Evolutionary conservation across 345 rosid genomes (phyloP).

Genomic region (Corymbia maculata): DNA sequence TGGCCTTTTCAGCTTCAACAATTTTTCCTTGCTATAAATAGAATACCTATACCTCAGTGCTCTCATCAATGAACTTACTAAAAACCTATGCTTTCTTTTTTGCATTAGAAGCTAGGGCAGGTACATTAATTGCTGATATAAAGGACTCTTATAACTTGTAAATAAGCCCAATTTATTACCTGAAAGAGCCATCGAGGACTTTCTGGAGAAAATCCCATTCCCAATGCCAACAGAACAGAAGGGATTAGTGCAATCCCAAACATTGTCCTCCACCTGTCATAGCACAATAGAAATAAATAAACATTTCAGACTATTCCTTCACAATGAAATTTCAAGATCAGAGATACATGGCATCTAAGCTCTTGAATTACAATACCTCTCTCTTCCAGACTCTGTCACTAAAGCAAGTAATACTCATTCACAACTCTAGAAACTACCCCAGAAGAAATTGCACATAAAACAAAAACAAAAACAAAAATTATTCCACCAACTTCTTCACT

Average conservation of each 20-base stretch:
- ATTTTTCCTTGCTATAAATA: constrained; percentile 74
- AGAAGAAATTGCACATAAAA: background rate
- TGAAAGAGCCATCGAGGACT: constrained; percentile 99
- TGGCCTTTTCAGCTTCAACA: constrained; percentile 69
- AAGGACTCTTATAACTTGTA: background rate
- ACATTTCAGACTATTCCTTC: background rate
- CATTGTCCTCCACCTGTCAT: constrained; percentile 97
- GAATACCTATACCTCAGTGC: background rate
- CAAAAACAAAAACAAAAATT: background rate
- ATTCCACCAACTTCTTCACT: background rate
- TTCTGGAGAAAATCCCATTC: constrained; percentile 93
- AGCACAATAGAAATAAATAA: background rate
- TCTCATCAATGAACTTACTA: background rate
- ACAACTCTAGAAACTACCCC: background rate
- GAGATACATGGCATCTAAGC: background rate
- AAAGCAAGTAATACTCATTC: background rate
- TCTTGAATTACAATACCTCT: background rate
- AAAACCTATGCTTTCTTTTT: background rate
- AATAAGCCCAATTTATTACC: constrained; percentile 28
- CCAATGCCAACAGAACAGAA: constrained; percentile 74
- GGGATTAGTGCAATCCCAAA: constrained; percentile 80
- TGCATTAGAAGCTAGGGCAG: background rate
- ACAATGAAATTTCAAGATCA: background rate
- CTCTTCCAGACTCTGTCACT: background rate
- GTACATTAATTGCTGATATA: background rate